These are phyloP conservation scores for Colletotrichum sp. DNA, from an alignment of 2,329 filamentous ascomycete genomes.

Conservation along the genomic window DNA sequence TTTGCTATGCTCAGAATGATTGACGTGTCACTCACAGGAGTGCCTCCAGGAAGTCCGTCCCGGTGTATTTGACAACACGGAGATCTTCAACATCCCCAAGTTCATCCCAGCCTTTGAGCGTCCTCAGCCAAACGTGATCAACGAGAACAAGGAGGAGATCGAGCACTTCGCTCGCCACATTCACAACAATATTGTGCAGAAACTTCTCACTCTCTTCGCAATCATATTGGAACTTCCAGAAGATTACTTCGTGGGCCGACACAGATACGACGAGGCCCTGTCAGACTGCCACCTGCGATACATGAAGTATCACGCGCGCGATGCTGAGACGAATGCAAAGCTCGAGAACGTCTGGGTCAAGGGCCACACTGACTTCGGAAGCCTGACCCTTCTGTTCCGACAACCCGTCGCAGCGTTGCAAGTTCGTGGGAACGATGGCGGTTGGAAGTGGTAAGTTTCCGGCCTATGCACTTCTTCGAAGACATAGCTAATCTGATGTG, in stretches of 20 bases:
- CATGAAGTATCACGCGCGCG: conserved; percentile 61
- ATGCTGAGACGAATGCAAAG: conserved; percentile 44
- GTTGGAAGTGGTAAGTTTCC: conserved; percentile 47
- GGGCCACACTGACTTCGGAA: conserved; percentile 61
- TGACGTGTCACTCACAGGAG: background rate
- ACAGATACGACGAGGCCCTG: conserved; percentile 57
- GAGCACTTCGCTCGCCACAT: conserved; percentile 40
- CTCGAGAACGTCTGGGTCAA: conserved; percentile 40
- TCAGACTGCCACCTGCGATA: conserved; percentile 62
- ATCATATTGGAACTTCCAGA: conserved; percentile 63
- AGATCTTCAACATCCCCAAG: conserved; percentile 46
- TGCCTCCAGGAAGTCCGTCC: conserved; percentile 31
- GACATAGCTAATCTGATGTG: too few species aligned
- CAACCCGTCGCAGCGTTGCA: conserved; percentile 63
- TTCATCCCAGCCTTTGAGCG: conserved; percentile 38
- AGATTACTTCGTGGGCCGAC: conserved; percentile 57
- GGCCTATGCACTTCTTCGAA: too few species aligned
- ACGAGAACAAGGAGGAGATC: conserved; percentile 33
- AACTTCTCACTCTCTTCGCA: conserved; percentile 39
- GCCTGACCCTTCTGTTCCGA: conserved; percentile 60
- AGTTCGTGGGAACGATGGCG: conserved; percentile 45
- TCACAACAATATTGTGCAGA: conserved; percentile 33
- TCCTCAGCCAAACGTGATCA: conserved; percentile 36
- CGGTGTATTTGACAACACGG: conserved; percentile 40
- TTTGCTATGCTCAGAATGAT: background rate